These are phyloP conservation scores for Gnaphalium uliginosum DNA, from an alignment of 129 eudicot species.

Conservation along the genomic window DNA sequence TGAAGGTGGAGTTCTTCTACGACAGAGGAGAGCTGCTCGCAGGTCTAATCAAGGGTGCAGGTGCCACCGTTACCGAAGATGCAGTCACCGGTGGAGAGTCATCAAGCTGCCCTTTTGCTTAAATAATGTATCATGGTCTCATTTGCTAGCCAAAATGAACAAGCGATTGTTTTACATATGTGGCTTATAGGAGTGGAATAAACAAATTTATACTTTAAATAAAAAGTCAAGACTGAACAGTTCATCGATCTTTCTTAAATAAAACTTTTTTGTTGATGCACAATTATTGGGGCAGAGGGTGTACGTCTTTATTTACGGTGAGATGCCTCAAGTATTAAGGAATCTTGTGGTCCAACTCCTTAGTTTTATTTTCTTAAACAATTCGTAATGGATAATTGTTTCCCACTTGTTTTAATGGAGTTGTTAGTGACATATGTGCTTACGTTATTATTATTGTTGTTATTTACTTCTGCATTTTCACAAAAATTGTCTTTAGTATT, in stretches of 20 bases:
- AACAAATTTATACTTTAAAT: no score
- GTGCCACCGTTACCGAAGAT: not conserved
- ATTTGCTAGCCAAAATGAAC: not conserved
- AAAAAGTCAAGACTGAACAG: no score
- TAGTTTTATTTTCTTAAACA: not conserved
- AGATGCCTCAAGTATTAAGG: no score
- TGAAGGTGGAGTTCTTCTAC: constrained; percentile 48
- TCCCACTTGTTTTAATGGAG: not conserved
- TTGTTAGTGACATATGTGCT: not conserved
- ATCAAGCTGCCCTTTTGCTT: constrained; percentile 41
- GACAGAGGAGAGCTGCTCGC: constrained; percentile 59
- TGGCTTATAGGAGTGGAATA: not conserved
- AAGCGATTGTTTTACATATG: not conserved
- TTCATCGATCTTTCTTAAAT: no score
- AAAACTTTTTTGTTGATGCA: no score
- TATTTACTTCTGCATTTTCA: no score
- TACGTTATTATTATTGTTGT: not conserved
- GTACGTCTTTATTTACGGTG: no score
- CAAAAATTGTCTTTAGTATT: no score
- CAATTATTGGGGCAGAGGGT: no score
- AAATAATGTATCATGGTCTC: constrained; percentile 22
- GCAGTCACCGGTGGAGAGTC: not conserved
- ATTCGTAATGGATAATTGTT: not conserved
- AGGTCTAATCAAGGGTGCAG: constrained; percentile 41
- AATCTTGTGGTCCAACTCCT: not conserved